Evolutionary conservation across 805 yeast genomes (phyloP), one percentile per base, ranked within the genome.

Genomic region (Komagataella pseudopastoris): DNA sequence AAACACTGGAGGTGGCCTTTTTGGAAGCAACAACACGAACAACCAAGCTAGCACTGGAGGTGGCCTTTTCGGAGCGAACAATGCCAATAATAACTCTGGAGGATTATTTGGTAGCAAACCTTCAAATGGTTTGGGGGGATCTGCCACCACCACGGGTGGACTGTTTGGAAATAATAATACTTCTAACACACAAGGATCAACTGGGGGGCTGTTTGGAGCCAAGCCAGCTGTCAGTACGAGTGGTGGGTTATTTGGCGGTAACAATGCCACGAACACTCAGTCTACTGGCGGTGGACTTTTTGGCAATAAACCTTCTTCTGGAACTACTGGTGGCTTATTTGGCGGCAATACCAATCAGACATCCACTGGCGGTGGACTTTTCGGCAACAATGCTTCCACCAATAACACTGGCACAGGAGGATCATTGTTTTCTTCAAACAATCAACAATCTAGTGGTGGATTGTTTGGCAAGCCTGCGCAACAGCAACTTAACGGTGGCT

Each of bases 211-310:
- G 6, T 51, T 51, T 45, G 53, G 53, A 30, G 52, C 55, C 36
- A 53, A 54, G 22, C 53, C 56, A 24, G 56, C 55, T 18, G 58
- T 53, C 10, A 63, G 59, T 54, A 65, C 59, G 8, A 58, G 55
- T 45, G 65, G 64, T 16, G 70, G 71, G 4, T 56, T 70, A 16
- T 73, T 73, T 17, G 47, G 45, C 16, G 46, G 45, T 17, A 50
- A 46, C 49, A 23, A 17, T 17, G 23, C 51, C 46, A 7, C 23
- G 14, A 24, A 18, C 49, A 39, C 30, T 12, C 30, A 49, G 5
- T 5, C 51, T 16, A 22, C 55, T 17, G 46, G 52, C 6, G 76
- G 77, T 44, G 79, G 78, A 3, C 53, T 72, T 24, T 74, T 74
- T 58, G 77, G 78, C 14, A 58, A 57, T 51, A 63, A 59, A 44